A percentile compares a stretch with the other conserved stretches of the same genome.
Conservation (phyloP, 345 rosid species). For the Acer negundo region DNA sequence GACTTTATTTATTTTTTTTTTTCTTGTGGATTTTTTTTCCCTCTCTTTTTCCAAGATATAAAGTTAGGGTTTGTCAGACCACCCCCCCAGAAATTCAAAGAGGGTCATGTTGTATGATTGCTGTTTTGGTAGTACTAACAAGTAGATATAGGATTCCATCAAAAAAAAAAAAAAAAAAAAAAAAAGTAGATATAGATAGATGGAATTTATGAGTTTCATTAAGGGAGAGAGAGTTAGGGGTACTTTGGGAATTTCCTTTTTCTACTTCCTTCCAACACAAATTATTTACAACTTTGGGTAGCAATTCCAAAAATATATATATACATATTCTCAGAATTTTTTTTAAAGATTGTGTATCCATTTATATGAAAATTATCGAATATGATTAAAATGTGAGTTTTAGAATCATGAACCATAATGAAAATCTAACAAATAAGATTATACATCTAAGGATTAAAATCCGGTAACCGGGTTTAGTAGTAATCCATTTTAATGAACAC, state of each 20-base stretch:
- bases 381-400: too few species aligned
- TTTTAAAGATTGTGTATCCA: too few species aligned
- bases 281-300: not conserved
- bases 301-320: not conserved
- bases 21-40: not conserved
- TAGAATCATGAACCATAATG: too few species aligned
- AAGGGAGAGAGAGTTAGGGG: not conserved
- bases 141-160: too few species aligned
- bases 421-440: too few species aligned
- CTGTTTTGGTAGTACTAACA: not conserved
- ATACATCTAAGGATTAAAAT: too few species aligned
- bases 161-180: too few species aligned
- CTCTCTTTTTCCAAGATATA: slow-evolving; percentile 5
- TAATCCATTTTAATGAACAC: too few species aligned
- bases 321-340: too few species aligned
- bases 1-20: not conserved
- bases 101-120: not conserved
- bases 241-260: not conserved
- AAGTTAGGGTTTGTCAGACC: slow-evolving; percentile 23
- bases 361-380: too few species aligned
- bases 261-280: not conserved
- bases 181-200: too few species aligned
- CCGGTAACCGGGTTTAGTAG: too few species aligned
- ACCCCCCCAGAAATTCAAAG: slow-evolving; percentile 14
- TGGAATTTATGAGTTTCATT: not conserved